Base-by-base conservation (phyloP, 345 rosid species). In the Aquilaria sinensis region DNA sequence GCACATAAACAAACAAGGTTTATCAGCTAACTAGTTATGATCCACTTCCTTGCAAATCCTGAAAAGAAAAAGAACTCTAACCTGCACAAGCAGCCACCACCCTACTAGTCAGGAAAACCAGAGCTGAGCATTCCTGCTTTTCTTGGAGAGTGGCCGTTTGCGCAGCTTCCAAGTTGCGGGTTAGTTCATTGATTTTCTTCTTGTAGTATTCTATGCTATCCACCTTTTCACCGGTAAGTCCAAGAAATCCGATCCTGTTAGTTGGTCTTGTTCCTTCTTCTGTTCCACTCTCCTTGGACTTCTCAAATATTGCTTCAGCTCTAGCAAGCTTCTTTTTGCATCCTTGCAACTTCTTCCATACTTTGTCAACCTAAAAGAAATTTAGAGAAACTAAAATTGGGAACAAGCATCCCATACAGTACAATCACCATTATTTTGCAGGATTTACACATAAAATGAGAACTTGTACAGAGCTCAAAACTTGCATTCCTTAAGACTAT, bases 241-340 rank as follows among this genome's bases (percentile, higher is more conserved):
- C 98, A 57, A 80, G 81, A 63, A 60, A 78, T 31, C 98, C 94
- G 1, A 73, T 87, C 78, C 64, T 85, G 75, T 67, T 76, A 10
- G 81, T 85, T 9, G 97, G 93, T 66, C 83, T 76, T 49, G 68
- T 51, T 41, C 84, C 83, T 48, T 34, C 66, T 1, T 80, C 77
- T 47, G 69, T 69, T 58, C 77, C 74, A 0, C 56, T 55, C 5
- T 58, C 66, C 72, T 64, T 76, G 23, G 91, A 80, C 50, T 65
- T 62, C 4, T 68, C 79, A 56, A 67, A 70, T 60, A 84, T 54
- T 10, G 86, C 89, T 75, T 89, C 96, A 8, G 93, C 85, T 14
- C 67, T 93, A 2, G 67, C 85, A 55, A 89, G 96, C 79, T 92
- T 92, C 83, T 87, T 93, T 70, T 67, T 87, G 82, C 69, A 92